Evolutionary conservation across 2,329 filamentous ascomycete genomes (phyloP).

Genomic region (Colletotrichum sp.): DNA sequence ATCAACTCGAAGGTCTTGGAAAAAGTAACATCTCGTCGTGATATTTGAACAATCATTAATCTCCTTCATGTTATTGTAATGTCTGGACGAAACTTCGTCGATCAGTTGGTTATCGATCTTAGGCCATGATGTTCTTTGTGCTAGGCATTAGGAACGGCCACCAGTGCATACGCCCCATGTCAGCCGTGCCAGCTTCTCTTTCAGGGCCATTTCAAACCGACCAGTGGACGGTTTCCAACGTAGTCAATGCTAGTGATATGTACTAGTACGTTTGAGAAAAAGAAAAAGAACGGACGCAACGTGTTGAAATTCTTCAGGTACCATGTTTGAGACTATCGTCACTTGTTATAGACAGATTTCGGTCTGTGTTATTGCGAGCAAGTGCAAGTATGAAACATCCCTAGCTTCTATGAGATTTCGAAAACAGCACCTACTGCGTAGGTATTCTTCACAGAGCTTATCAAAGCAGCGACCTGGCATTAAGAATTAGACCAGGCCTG

Average conservation of each 20-base stretch:
- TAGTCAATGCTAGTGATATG: accelerated
- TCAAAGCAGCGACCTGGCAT: background rate
- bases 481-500: background rate
- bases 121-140: background rate
- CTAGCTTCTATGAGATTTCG: background rate
- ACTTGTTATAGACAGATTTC: background rate
- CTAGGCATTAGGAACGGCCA: background rate
- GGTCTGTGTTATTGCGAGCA: background rate
- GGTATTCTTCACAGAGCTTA: background rate
- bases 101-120: background rate
- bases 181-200: background rate
- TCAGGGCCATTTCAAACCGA: background rate
- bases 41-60: background rate
- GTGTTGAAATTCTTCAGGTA: background rate
- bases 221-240: accelerated
- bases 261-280: background rate
- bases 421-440: background rate
- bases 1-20: background rate
- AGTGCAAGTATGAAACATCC: background rate
- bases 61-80: background rate
- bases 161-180: no score
- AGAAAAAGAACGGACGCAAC: background rate
- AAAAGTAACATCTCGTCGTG: background rate
- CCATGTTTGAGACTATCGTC: background rate
- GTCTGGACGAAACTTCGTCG: background rate